These are phyloP conservation scores for Syzygium malaccense DNA, from an alignment of 441 rosid genomes.

Conservation along the genomic window DNA sequence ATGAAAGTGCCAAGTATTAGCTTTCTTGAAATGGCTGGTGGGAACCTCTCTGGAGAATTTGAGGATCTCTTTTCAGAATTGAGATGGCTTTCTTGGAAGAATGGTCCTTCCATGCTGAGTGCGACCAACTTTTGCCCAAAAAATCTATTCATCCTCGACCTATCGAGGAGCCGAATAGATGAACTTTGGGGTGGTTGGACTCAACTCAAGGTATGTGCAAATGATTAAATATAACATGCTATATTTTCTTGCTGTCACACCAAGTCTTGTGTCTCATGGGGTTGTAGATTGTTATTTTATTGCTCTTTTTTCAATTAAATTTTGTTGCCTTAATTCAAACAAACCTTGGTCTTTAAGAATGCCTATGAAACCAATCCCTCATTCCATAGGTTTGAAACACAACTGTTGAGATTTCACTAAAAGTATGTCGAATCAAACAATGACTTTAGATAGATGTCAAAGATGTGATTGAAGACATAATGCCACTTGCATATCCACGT, in stretches of 20 bases:
- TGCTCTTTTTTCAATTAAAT: too few relatives aligned
- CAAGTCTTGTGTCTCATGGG: too few relatives aligned
- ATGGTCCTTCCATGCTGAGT: accelerated
- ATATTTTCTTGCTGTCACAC: neutral
- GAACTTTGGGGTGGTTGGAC: neutral
- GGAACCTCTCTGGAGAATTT: neutral
- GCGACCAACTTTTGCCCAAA: neutral
- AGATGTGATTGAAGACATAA: too few relatives aligned
- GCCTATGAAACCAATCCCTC: neutral
- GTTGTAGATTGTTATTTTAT: too few relatives aligned
- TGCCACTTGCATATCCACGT: too few relatives aligned
- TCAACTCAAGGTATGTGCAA: neutral
- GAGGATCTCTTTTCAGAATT: neutral
- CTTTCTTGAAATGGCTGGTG: accelerated
- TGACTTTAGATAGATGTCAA: too few relatives aligned
- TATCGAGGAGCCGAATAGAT: accelerated
- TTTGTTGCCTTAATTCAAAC: accelerated
- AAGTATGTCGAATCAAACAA: too few relatives aligned
- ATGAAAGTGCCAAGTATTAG: neutral
- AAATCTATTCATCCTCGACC: neutral
- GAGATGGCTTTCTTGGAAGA: neutral
- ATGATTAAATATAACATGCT: too few relatives aligned
- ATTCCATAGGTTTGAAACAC: neutral
- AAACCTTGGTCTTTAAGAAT: neutral
- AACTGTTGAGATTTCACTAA: too few relatives aligned